Evolutionary conservation across 139 green algal genomes (phyloP), one percentile per base, ranked within the genome.

Genomic region (Chlorella sp.): DNA sequence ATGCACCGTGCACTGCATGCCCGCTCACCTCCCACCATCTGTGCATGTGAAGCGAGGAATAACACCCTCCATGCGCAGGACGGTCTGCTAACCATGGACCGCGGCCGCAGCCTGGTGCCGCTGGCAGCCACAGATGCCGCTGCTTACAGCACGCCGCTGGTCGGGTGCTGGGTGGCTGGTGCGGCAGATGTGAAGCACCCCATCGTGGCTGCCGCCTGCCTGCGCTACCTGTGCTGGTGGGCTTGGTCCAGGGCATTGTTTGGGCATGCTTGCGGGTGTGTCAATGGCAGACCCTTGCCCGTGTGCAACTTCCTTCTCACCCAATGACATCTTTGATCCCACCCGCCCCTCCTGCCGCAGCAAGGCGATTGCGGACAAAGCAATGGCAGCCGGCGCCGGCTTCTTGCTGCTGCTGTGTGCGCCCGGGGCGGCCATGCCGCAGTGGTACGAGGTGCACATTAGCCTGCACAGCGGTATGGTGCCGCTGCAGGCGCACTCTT

Each of bases 61-160:
- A n/a, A n/a, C n/a, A n/a, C n/a, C n/a, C n/a, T n/a, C n/a, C n/a
- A n/a, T n/a, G 6, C 32, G 43, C 79, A 86, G 85, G 83, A 76
- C 60, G 85, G 85, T 28, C 62, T 88, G 20, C 62, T 88, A 8
- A 83, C 85, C 48, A 86, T 88, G 85, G 85, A 88, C 46, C 85
- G 81, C 22, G 85, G 79, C 64, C 73, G 85, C 28, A 82, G 34
- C 38, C 60, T 86, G 36, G 79, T 88, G 44, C 85, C 80, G 11
- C 60, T 88, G 46, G 69, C 77, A 38, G 79, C 72, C 44, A 58
- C 40, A 56, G 79, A 88, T 20, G n/a, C 72, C 1, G 46, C 44
- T 36, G 79, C 85, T 26, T 83, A 83, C 44, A 64, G 32, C 24
- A 38, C 75, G 28, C 85, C 85, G 20, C 34, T 86, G 26, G 80